Base-by-base conservation (phyloP, 257 asterid genomes). In the Solanum pinnatisectum region DNA sequence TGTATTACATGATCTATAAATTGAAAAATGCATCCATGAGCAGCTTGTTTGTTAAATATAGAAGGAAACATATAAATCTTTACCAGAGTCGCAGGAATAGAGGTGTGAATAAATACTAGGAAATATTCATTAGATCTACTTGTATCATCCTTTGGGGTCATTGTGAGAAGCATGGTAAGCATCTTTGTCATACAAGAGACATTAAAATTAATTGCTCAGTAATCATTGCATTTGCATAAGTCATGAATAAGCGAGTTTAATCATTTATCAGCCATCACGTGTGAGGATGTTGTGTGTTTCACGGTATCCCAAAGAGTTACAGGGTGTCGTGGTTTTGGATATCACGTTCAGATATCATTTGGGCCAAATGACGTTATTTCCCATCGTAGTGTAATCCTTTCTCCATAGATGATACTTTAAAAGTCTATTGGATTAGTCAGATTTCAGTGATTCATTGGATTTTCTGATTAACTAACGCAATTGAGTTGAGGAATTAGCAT, bases 231-330 rank as follows among this genome's bases (percentile, higher is more conserved):
- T 89, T 91, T 92, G 89, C 63, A 91, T 11, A 93, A 90, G 84
- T 71, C 46, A 23, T 92, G 88, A 35, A 95, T 86, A 59, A 84
- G 27, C 0, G 94, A 90, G 12, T 95, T 89, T 23, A 94, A 2
- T 91, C 96, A 84, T 92, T 89, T 60, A 97, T 88, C 52, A 92
- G 90, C 88, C 92, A 94, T 97, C 98, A 95, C 2, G 98, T 94
- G 70, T 88, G 90, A 3, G 99, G 98, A 71, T 95, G 95, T 11
- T 42, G 49, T 11, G 15, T 42, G 49, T 2, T 42, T 42, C 49
- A 42, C 15, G 11, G 49, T 42, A 3, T 42, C 49, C 49, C 97
- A 4, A 94, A 94, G 39, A 96, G 82, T 39, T 93, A 91, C 40
- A 96, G 85, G 2, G 90, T 88, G 5, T 97, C 94, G 63, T 95